These are phyloP conservation scores for Smallanthus sonchifolius DNA, from an alignment of 129 eudicot species.

Conservation along the genomic window DNA sequence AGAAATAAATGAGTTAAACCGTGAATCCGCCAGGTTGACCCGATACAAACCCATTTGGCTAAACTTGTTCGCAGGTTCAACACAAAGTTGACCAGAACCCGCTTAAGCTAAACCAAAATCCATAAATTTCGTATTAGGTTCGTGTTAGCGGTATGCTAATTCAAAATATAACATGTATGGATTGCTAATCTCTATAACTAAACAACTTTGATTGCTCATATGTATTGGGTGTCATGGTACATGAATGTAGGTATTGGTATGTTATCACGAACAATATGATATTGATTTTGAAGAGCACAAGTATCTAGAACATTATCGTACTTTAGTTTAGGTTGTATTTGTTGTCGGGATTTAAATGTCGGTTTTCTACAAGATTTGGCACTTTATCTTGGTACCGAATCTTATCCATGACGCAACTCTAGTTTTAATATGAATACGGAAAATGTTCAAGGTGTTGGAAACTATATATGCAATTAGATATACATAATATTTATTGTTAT, in stretches of 20 bases:
- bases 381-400: slow-evolving; percentile 21
- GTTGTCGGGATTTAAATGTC: slow-evolving; percentile 7
- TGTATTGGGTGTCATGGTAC: not conserved
- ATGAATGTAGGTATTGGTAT: not conserved
- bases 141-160: too few relatives aligned
- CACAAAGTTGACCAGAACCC: too few relatives aligned
- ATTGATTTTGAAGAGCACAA: not conserved
- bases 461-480: not conserved
- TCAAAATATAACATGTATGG: too few relatives aligned
- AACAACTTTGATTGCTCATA: too few relatives aligned
- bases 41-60: not conserved
- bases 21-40: not conserved
- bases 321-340: not conserved
- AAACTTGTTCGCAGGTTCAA: too few relatives aligned
- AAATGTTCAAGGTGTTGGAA: not conserved
- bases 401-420: slow-evolving; percentile 15
- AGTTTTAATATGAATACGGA: not conserved
- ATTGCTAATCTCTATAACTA: too few relatives aligned
- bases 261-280: not conserved
- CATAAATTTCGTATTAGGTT: too few relatives aligned
- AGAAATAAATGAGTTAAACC: not conserved
- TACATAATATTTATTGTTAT: too few relatives aligned
- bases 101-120: too few relatives aligned
- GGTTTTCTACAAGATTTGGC: slow-evolving; percentile 11
- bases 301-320: not conserved